Conservation (phyloP, 352 stramenopile genomes). For the Globisporangium polare region DNA sequence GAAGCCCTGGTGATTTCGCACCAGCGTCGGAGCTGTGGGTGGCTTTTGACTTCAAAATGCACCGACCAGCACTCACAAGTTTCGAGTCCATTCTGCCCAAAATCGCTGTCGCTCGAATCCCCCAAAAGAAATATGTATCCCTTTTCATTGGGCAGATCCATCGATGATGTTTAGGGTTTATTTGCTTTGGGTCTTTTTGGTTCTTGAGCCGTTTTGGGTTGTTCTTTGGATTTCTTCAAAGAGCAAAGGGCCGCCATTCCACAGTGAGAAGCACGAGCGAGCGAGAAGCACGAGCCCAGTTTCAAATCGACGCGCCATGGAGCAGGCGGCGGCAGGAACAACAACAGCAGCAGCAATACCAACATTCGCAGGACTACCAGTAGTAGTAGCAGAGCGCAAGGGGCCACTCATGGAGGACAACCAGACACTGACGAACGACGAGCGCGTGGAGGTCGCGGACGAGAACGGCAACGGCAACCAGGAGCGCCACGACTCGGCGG, state of each 20-base stretch:
- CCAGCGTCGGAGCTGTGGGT: background rate
- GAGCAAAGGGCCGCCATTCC: slow-evolving; percentile 2
- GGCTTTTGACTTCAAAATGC: background rate
- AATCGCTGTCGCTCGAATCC: background rate
- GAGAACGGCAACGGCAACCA: background rate
- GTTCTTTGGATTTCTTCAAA: slow-evolving; percentile 11
- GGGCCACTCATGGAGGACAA: background rate
- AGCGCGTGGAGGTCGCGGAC: background rate
- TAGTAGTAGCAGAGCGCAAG: background rate
- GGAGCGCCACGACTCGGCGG: slow-evolving; percentile 1
- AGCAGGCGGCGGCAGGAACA: slow-evolving; percentile 1
- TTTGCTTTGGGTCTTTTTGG: slow-evolving; percentile 1
- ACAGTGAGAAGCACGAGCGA: background rate
- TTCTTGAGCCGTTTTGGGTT: background rate
- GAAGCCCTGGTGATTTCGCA: background rate
- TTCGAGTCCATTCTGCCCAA: background rate
- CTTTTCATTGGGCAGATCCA: background rate
- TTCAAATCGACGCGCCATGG: slow-evolving; percentile 8
- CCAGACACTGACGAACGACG: background rate
- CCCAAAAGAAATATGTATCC: background rate
- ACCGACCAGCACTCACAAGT: slow-evolving; percentile 4
- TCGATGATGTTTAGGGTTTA: too few relatives aligned
- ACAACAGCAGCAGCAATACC: background rate
- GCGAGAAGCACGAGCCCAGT: background rate
- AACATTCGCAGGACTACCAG: background rate